Conservation (phyloP, 768 basidiomycete species). For the Hemileccinum impolitum region DNA sequence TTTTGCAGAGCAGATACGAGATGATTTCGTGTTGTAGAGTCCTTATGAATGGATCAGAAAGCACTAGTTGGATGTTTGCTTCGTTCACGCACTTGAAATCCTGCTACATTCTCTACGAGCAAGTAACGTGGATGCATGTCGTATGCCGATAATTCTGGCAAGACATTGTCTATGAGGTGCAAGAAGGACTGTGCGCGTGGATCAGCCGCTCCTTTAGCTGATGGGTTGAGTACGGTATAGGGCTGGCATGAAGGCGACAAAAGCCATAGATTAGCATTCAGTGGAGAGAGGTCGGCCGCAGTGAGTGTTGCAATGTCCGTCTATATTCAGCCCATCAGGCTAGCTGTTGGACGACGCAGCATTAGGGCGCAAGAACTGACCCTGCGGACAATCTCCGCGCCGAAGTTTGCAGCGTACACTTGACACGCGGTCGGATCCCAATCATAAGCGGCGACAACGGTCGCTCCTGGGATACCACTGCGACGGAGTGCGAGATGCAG, state of each 20-base stretch:
- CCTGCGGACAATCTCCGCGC: conserved; percentile 41
- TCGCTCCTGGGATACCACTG: conserved; percentile 41
- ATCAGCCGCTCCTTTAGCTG: conserved; percentile 66
- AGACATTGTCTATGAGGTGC: conserved; percentile 58
- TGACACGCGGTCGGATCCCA: conserved; percentile 76
- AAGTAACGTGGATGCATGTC: conserved; percentile 53
- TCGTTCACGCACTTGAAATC: conserved; percentile 62
- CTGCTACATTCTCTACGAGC: conserved; percentile 79
- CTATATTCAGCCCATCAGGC: conserved; percentile 28
- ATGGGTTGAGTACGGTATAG: conserved; percentile 74
- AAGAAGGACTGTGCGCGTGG: conserved; percentile 76
- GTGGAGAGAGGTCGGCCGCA: conserved; percentile 41
- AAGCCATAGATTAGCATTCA: conserved; percentile 67
- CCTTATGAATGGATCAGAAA: conserved; percentile 37
- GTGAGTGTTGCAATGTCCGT: conserved; percentile 61
- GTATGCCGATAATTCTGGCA: conserved; percentile 51
- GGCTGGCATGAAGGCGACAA: conserved; percentile 83
- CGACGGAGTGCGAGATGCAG: conserved; percentile 64
- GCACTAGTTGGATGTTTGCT: neutral
- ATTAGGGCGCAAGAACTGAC: conserved; percentile 3
- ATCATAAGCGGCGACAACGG: conserved; percentile 69
- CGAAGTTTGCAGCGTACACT: conserved; percentile 66
- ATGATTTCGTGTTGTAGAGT: conserved; percentile 57
- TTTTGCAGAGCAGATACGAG: conserved; percentile 50
- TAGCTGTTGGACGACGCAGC: neutral